These are phyloP conservation scores for Sarocladium kiliense DNA, from an alignment of 2,329 filamentous ascomycete species.

Conservation along the genomic window DNA sequence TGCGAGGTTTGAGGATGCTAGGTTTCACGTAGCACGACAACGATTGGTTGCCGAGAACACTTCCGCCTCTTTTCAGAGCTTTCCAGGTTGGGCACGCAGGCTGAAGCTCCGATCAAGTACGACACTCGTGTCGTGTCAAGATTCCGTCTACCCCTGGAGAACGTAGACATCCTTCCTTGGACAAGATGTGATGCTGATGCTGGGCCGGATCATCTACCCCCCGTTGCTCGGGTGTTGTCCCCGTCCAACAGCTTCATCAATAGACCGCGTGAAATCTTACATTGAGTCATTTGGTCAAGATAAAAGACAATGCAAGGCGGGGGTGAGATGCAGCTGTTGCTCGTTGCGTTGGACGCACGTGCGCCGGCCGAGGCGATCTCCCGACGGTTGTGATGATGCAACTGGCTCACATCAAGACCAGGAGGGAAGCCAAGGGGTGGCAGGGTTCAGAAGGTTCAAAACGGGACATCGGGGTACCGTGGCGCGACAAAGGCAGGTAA, in stretches of 20 bases:
- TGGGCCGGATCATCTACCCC: too few species aligned
- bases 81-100: neutral
- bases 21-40: neutral
- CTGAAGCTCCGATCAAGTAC: neutral
- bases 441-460: neutral
- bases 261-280: too few species aligned
- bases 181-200: too few species aligned
- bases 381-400: neutral
- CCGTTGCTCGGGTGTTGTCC: too few species aligned
- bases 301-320: neutral
- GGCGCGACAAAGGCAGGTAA: constrained; percentile 1
- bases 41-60: neutral
- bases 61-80: neutral
- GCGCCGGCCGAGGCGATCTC: neutral
- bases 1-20: neutral
- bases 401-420: neutral
- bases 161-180: too few species aligned
- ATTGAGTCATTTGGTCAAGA: too few species aligned
- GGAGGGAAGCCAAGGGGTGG: neutral
- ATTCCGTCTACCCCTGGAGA: too few species aligned
- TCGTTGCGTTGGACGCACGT: neutral
- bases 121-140: neutral
- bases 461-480: neutral
- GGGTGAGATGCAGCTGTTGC: neutral
- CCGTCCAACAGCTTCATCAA: too few species aligned